Evolutionary conservation across 495 filamentous ascomycete species (phyloP), one percentile per base, ranked within the genome.

Genomic region (Haplographium delicatum): DNA sequence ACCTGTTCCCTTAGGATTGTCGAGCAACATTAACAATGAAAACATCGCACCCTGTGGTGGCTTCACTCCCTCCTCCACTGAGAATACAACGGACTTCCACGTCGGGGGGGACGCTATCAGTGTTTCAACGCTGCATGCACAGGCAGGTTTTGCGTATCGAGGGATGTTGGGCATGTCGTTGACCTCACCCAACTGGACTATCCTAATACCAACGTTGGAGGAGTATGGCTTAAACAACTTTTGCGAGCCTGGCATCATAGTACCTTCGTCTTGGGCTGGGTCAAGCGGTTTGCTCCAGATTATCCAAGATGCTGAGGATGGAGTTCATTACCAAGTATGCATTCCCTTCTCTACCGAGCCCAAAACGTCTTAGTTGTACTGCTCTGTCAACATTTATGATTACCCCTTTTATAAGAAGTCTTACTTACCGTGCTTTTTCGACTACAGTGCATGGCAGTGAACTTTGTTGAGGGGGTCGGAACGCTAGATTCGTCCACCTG

Each of bases 291-390:
- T 65, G 1, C 15, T 63, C 16, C 57, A 61, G 26, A 43, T 65
- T 16, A 53, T 65, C 37, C 60, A 63, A 41, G 38, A 59, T 42
- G 57, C 51, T 9, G 49, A 43, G 4, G 61, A 63, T 52, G 62
- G 62, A 2, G 31, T 44, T 5, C 50, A 63, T 45, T 63, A 47
- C 35, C 27, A 56, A 50, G 56, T 55, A 59, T 50, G 56, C 25
- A 20, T 20, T 9, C 9, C 4, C 8, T 18, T 39, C 8, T 25
- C 8, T 43, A 7, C 35, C 22, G 15, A 11, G 8, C 20, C 16
- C 20, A 10, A 43, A 16, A 6, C 7, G 18, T 23, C 22, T 43
- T 18, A 16, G 35, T 9, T 64, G 53, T 44, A 41, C 58, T 5
- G 37, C 37, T 30, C 27, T 60, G 26, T 37, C 53, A 4, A 20